Percentiles rank a stretch among this genome's conserved stretches.
Conservation (phyloP, 2,329 filamentous ascomycete genomes). For the Juglanconis oblonga region DNA sequence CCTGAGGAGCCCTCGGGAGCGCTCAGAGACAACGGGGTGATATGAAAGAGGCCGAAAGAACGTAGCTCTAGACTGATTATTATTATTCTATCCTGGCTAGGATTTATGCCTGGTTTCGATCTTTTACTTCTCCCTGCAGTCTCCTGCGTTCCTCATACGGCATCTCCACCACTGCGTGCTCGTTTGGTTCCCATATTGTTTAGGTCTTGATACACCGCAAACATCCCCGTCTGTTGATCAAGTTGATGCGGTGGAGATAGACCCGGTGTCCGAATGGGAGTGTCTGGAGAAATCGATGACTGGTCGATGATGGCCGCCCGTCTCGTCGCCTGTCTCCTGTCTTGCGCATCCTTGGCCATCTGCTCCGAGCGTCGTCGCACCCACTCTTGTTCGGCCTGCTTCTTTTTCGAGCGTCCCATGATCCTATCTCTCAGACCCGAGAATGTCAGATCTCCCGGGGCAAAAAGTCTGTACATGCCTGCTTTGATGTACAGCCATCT, state of each 20-base stretch:
- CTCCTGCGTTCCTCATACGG: neutral
- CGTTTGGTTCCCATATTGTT: neutral
- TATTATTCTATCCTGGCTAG: too few relatives aligned
- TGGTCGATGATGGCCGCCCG: constrained; percentile 3
- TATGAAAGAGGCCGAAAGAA: too few relatives aligned
- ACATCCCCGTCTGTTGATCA: constrained; percentile 11
- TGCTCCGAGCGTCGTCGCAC: constrained; percentile 14
- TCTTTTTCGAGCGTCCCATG: constrained; percentile 1
- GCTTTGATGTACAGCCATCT: constrained; percentile 15
- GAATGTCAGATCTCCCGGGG: constrained; percentile 1
- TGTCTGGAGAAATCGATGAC: constrained; percentile 1
- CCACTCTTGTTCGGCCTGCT: constrained; percentile 13
- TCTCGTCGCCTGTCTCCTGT: constrained; percentile 9
- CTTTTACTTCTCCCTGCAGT: too few relatives aligned
- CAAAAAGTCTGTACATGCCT: constrained; percentile 18
- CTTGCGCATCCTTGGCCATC: constrained; percentile 16
- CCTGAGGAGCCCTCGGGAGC: too few relatives aligned
- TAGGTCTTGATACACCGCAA: constrained; percentile 15
- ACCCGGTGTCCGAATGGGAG: neutral
- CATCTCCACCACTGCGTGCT: neutral
- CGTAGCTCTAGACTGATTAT: too few relatives aligned
- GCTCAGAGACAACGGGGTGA: too few relatives aligned
- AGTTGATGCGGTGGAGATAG: neutral
- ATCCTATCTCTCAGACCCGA: neutral
- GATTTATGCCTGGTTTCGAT: too few relatives aligned